A percentile compares a stretch with the other conserved stretches of the same genome.
These are phyloP conservation scores for Beauveria scarabaeidicola DNA, from an alignment of 2,329 filamentous ascomycete genomes.

Conservation along the genomic window DNA sequence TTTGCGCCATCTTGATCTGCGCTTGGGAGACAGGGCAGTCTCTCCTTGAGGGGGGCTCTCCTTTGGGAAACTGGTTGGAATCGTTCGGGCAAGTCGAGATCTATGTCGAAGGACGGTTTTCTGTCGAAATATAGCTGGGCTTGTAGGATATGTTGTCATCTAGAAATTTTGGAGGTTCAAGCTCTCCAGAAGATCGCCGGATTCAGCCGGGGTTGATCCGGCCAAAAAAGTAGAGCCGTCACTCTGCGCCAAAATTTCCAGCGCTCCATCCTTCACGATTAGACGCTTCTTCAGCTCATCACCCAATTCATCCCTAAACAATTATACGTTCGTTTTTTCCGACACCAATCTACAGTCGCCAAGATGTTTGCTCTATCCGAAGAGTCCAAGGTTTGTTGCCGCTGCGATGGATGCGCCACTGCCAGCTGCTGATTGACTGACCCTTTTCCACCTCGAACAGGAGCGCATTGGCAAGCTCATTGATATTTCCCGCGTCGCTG, in stretches of 20 bases:
- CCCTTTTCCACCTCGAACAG: slow-evolving; percentile 36
- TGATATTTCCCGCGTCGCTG: slow-evolving; percentile 83
- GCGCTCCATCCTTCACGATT: neutral
- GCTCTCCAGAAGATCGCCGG: neutral
- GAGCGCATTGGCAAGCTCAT: slow-evolving; percentile 97
- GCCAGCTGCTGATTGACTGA: neutral
- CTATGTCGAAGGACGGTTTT: neutral
- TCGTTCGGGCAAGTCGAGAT: too few species aligned
- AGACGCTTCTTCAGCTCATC: neutral
- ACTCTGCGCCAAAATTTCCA: slow-evolving; percentile 4
- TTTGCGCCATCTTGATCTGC: slow-evolving; percentile 52
- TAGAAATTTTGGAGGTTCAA: slow-evolving; percentile 8
- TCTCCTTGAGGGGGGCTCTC: neutral
- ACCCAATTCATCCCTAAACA: neutral
- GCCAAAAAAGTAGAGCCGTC: slow-evolving; percentile 1
- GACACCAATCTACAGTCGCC: slow-evolving; percentile 13
- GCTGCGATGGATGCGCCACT: neutral
- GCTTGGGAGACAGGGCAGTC: neutral
- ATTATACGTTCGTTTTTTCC: neutral
- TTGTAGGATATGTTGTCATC: neutral
- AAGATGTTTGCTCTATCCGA: slow-evolving; percentile 71
- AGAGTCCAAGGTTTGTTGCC: slow-evolving; percentile 74
- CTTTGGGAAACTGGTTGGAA: slow-evolving; percentile 7
- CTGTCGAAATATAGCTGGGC: neutral
- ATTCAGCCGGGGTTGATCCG: slow-evolving; percentile 11